A percentile compares a stretch with the other conserved stretches of the same genome.
Conservation (phyloP, 345 rosid species). For the Capsella bursapastoris region DNA sequence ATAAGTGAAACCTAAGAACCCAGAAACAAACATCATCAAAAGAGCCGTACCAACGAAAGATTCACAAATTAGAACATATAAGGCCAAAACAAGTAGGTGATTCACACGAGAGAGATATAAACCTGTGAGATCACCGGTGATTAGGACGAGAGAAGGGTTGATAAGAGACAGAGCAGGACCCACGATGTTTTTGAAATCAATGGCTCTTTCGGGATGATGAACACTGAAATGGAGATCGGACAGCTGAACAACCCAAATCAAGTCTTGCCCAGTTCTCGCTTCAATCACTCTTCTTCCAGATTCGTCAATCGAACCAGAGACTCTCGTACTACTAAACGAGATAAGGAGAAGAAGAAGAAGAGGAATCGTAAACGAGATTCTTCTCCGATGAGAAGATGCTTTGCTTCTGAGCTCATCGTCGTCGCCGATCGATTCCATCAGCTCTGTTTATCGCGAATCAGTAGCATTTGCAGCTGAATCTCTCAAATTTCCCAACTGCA, state of each 20-base stretch:
- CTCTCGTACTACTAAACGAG: constrained; percentile 8
- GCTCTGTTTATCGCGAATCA: constrained; percentile 7
- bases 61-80: not conserved
- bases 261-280: constrained; percentile 65
- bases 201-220: constrained; percentile 83
- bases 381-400: not conserved
- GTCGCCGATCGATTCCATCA: constrained; percentile 28
- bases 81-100: not conserved
- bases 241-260: constrained; percentile 91
- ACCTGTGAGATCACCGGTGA: constrained; percentile 99
- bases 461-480: constrained; percentile 16
- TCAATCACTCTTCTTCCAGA: constrained; percentile 53
- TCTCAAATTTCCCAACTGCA: not conserved
- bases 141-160: constrained; percentile 83
- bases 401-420: not conserved
- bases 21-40: not conserved
- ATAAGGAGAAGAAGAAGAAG: constrained; percentile 36
- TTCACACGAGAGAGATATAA: constrained; percentile 4
- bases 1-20: not conserved
- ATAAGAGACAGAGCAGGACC: constrained; percentile 74
- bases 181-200: constrained; percentile 60
- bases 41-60: not conserved
- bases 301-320: constrained; percentile 38
- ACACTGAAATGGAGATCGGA: constrained; percentile 99
- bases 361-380: constrained; percentile 19